phyloP scores from a whole-genome alignment of 208 protist genomes.

The Naegleria fowleri region DNA sequence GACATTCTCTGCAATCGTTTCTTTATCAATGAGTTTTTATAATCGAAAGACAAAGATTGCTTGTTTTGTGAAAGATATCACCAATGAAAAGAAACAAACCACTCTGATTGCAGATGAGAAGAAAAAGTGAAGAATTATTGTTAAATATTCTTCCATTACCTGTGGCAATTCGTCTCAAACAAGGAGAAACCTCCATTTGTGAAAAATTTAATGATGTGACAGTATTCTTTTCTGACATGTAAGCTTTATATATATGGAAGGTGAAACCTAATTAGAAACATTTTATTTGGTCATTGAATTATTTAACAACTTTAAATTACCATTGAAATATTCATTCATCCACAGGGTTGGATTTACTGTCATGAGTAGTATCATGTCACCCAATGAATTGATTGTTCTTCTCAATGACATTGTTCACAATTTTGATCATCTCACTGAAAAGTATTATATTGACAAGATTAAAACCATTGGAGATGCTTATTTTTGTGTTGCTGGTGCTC shows the following conservation, averaged over 20 bases:
- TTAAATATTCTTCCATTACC: background rate
- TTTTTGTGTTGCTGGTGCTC: slow-evolving; percentile 16
- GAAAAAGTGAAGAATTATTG: slow-evolving; percentile 3
- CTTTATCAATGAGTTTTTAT: background rate
- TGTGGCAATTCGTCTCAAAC: slow-evolving; percentile 9
- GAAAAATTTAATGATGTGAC: slow-evolving; percentile 32
- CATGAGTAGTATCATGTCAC: slow-evolving; percentile 34
- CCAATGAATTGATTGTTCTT: slow-evolving; percentile 6
- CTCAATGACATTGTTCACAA: background rate
- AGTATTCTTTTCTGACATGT: slow-evolving; percentile 21
- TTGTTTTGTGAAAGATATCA: slow-evolving; percentile 2
- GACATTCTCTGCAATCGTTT: background rate
- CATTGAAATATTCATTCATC: no score
- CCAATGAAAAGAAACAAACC: slow-evolving; percentile 9
- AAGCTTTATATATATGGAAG: no score
- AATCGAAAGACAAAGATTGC: background rate
- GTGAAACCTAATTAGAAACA: no score
- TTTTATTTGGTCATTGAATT: no score
- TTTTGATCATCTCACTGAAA: slow-evolving; percentile 9
- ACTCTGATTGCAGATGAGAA: background rate
- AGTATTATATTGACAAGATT: slow-evolving; percentile 28
- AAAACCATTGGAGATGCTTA: slow-evolving; percentile 37
- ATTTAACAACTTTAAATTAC: no score
- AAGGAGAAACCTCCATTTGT: slow-evolving; percentile 29
- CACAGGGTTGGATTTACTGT: slow-evolving; percentile 43